Evolutionary conservation across 495 filamentous ascomycete species (phyloP).

Genomic region (Podospora appendiculata): DNA sequence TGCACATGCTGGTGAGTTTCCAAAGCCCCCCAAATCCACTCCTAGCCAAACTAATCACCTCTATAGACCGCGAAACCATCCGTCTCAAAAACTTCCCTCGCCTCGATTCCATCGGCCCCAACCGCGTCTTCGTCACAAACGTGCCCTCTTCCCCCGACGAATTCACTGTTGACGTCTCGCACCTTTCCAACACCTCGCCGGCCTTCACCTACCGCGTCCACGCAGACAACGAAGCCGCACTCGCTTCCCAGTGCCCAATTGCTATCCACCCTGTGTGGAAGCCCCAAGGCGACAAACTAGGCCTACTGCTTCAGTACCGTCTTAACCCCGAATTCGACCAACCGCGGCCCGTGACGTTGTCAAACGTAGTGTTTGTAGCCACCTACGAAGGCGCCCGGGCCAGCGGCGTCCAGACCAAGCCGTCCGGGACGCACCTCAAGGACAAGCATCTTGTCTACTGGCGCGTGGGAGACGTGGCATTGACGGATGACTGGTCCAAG

Average conservation of each 20-base stretch:
- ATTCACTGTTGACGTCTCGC: constrained; percentile 66
- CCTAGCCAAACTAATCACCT: constrained; percentile 16
- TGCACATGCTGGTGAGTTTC: constrained; percentile 14
- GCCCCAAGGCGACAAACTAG: constrained; percentile 70
- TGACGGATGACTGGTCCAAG: constrained; percentile 56
- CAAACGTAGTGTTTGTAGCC: constrained; percentile 75
- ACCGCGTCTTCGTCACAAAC: constrained; percentile 78
- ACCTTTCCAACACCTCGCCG: constrained; percentile 63
- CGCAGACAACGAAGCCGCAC: constrained; percentile 57
- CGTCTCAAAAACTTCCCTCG: constrained; percentile 83
- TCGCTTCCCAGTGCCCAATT: constrained; percentile 56
- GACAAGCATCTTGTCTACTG: constrained; percentile 85
- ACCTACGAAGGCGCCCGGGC: constrained; percentile 64
- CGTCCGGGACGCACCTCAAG: constrained; percentile 70
- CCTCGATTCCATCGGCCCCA: constrained; percentile 93
- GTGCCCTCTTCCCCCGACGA: constrained; percentile 58
- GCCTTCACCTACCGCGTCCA: constrained; percentile 97
- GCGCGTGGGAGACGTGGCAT: constrained; percentile 72
- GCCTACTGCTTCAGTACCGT: constrained; percentile 75
- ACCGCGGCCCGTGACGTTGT: constrained; percentile 51
- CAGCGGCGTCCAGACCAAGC: constrained; percentile 62
- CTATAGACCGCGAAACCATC: constrained; percentile 52
- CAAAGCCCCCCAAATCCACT: neutral
- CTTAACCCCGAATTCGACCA: constrained; percentile 66
- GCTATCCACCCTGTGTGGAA: constrained; percentile 78